Conservation (phyloP, 768 basidiomycete species). For the Tylopilus sp. region DNA sequence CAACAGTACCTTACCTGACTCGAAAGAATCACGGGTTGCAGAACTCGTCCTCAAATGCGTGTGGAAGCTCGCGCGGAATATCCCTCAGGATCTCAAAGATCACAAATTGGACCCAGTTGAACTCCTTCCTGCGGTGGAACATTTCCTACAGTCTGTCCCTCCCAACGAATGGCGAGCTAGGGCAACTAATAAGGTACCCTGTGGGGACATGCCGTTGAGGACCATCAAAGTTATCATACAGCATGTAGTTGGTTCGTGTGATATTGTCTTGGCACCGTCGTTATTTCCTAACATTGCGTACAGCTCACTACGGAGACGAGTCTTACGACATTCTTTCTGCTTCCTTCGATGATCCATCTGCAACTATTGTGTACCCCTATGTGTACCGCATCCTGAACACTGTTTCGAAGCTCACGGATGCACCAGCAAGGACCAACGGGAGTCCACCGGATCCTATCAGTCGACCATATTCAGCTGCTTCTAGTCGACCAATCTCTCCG, state of each 20-base stretch:
- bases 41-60: constrained; percentile 95
- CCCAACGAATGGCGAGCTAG: constrained; percentile 96
- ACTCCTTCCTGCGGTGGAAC: constrained; percentile 88
- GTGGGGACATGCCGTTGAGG: constrained; percentile 96
- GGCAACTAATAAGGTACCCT: constrained; percentile 86
- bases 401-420: constrained; percentile 41
- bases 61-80: constrained; percentile 95
- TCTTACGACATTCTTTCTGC: constrained; percentile 88
- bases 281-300: constrained; percentile 15
- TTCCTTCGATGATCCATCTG: constrained; percentile 94
- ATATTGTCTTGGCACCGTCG: constrained; percentile 1
- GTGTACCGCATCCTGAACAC: constrained; percentile 90
- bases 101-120: constrained; percentile 80
- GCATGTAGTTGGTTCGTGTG: constrained; percentile 84
- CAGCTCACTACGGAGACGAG: constrained; percentile 82
- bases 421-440: constrained; percentile 20
- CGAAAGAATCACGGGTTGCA: constrained; percentile 83
- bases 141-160: constrained; percentile 88
- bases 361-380: constrained; percentile 95
- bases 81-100: constrained; percentile 86
- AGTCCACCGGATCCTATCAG: constrained; percentile 37
- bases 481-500: constrained; percentile 71
- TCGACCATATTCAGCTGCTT: constrained; percentile 53
- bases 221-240: constrained; percentile 99
- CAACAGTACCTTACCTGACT: constrained; percentile 67